Evolutionary conservation across 257 asterid species (phyloP).

Genomic region (Lycium ferocissimum): DNA sequence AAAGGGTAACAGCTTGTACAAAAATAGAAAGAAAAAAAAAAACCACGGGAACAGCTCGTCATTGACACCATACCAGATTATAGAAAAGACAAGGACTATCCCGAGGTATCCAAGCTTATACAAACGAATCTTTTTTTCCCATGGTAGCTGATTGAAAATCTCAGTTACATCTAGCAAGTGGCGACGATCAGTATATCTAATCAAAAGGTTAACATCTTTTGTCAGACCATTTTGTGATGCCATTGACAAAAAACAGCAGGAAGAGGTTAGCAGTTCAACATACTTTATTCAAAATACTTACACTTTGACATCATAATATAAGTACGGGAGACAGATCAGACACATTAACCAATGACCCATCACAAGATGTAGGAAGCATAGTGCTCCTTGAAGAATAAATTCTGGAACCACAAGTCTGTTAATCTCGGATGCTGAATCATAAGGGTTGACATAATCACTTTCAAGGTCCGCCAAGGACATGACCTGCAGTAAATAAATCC

Average conservation of each 20-base stretch:
- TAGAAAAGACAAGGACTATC: slow-evolving; percentile 55
- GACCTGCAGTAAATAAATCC: slow-evolving; percentile 58
- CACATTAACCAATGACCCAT: slow-evolving; percentile 93
- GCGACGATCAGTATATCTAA: slow-evolving; percentile 56
- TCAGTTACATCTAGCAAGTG: slow-evolving; percentile 90
- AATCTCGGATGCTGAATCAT: slow-evolving; percentile 85
- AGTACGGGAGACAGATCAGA: slow-evolving; percentile 69
- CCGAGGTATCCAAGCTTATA: slow-evolving; percentile 76
- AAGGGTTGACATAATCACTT: slow-evolving; percentile 86
- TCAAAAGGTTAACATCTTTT: slow-evolving; percentile 34
- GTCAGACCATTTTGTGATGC: slow-evolving; percentile 23
- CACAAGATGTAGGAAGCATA: slow-evolving; percentile 72
- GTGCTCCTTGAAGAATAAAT: slow-evolving; percentile 76
- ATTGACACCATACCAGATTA: slow-evolving; percentile 56
- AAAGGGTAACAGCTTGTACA: background rate
- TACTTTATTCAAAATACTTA: slow-evolving; percentile 47
- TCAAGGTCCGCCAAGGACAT: slow-evolving; percentile 93
- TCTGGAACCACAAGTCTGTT: slow-evolving; percentile 78
- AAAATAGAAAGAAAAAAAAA: background rate
- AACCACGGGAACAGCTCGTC: background rate
- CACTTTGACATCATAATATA: slow-evolving; percentile 77
- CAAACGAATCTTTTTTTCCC: slow-evolving; percentile 70
- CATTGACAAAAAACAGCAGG: background rate
- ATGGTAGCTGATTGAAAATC: slow-evolving; percentile 77
- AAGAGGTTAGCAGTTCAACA: background rate